phyloP scores from a whole-genome alignment of 805 yeast genomes.

The Pichia sporocuriosa region DNA sequence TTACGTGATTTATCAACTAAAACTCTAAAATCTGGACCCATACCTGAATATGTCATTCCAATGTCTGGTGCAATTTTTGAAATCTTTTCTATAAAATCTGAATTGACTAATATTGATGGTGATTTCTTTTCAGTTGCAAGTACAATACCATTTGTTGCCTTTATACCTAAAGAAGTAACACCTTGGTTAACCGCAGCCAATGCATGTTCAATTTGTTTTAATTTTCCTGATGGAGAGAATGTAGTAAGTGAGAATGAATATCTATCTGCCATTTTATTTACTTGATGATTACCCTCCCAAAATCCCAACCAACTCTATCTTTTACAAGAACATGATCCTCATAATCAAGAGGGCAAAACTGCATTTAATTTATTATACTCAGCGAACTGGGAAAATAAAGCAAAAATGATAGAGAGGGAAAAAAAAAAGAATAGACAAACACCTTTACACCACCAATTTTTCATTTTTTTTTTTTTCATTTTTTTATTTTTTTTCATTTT shows the following conservation, averaged over 20 bases:
- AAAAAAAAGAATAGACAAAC: background rate
- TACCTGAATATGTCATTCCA: slow-evolving; percentile 95
- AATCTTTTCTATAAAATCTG: slow-evolving; percentile 71
- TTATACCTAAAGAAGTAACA: slow-evolving; percentile 90
- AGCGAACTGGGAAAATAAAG: too few species aligned
- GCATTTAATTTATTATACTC: too few species aligned
- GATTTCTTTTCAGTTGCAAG: slow-evolving; percentile 94
- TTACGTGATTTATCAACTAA: slow-evolving; percentile 90
- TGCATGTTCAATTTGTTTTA: slow-evolving; percentile 97
- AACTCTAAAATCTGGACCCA: slow-evolving; percentile 98
- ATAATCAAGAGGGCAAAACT: slow-evolving; percentile 1
- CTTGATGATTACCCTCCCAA: background rate
- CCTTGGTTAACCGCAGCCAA: slow-evolving; percentile 97
- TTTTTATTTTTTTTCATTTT: too few species aligned
- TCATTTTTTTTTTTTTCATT: background rate
- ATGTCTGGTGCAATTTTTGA: slow-evolving; percentile 86
- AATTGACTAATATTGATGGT: slow-evolving; percentile 66
- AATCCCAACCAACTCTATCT: too few species aligned
- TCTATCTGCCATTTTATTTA: slow-evolving; percentile 79
- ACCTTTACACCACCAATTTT: background rate
- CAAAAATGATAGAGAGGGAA: background rate
- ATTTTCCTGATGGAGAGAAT: slow-evolving; percentile 96
- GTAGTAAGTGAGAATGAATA: slow-evolving; percentile 96
- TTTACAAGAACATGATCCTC: too few species aligned
- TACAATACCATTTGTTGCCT: slow-evolving; percentile 91